Evolutionary conservation across 805 yeast species (phyloP).

Genomic region (Pichia rugopelliculosa): DNA sequence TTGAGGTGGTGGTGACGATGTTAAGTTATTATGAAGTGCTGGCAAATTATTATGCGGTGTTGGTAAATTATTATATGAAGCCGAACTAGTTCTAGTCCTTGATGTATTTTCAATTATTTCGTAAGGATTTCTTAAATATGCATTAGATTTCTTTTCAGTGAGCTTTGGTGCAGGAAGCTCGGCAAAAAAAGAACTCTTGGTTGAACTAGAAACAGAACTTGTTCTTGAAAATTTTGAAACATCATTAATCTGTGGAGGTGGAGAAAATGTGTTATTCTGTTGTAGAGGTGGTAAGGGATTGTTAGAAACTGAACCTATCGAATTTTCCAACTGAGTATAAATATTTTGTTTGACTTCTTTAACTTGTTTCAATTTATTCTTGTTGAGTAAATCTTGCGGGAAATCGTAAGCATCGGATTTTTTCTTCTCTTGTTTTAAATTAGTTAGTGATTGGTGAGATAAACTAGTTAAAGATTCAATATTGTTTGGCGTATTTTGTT

Average conservation of each 20-base stretch:
- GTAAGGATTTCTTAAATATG: slow-evolving; percentile 22
- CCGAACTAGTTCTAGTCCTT: not conserved
- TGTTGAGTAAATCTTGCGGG: slow-evolving; percentile 48
- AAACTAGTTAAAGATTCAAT: not conserved
- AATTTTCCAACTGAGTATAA: slow-evolving; percentile 23
- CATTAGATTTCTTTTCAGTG: slow-evolving; percentile 4
- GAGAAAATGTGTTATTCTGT: not conserved
- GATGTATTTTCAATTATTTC: slow-evolving; percentile 11
- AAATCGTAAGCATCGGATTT: slow-evolving; percentile 76
- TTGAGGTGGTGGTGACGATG: not conserved
- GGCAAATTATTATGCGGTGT: too few species aligned
- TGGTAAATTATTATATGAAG: slow-evolving; percentile 6
- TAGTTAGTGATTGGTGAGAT: slow-evolving; percentile 10
- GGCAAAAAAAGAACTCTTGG: slow-evolving; percentile 36
- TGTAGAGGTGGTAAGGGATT: slow-evolving; percentile 4
- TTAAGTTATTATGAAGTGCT: too few species aligned
- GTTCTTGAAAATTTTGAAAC: not conserved
- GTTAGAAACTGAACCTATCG: not conserved
- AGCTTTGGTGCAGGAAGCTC: slow-evolving; percentile 40
- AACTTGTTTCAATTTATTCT: slow-evolving; percentile 32
- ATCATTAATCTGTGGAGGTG: slow-evolving; percentile 19
- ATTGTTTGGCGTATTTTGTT: not conserved
- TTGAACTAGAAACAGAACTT: slow-evolving; percentile 1
- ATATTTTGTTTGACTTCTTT: slow-evolving; percentile 28
- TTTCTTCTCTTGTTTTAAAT: slow-evolving; percentile 41